Conservation (phyloP, 305 asterid genomes). For the Fraxinus albicans region DNA sequence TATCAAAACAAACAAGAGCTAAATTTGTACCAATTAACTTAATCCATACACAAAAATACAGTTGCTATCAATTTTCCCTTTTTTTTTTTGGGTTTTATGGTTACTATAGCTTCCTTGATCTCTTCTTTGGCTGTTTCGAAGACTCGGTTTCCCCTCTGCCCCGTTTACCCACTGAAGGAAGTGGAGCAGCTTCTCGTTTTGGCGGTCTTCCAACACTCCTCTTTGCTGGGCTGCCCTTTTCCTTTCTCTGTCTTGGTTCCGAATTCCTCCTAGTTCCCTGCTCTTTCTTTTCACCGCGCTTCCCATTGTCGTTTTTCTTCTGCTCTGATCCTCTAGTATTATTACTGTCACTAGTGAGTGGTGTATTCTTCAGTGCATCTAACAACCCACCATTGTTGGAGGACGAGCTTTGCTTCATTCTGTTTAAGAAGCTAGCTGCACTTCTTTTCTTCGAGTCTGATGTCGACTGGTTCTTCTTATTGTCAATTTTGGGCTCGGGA, state of each 20-base stretch:
- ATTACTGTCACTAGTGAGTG: constrained; percentile 42
- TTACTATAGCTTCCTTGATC: constrained; percentile 53
- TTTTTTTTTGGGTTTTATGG: background rate
- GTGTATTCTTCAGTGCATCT: constrained; percentile 64
- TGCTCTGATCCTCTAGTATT: constrained; percentile 34
- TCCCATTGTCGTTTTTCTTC: constrained; percentile 39
- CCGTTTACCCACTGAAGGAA: constrained; percentile 43
- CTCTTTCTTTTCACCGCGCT: constrained; percentile 47
- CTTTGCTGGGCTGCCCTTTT: constrained; percentile 49
- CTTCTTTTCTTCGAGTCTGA: constrained; percentile 63
- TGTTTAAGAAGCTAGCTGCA: constrained; percentile 62
- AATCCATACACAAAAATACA: constrained; percentile 39
- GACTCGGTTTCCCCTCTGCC: constrained; percentile 39
- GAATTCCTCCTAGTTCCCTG: constrained; percentile 25
- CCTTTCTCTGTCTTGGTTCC: constrained; percentile 42
- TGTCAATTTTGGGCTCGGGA: constrained; percentile 40
- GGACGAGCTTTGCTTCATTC: constrained; percentile 61
- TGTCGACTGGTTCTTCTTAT: constrained; percentile 42
- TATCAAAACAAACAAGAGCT: background rate
- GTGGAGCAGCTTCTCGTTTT: constrained; percentile 47
- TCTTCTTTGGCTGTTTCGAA: constrained; percentile 58
- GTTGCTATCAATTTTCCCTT: constrained; percentile 15
- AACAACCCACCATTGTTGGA: constrained; percentile 52
- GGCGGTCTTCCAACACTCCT: constrained; percentile 65
- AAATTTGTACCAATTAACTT: constrained; percentile 1